phyloP scores from a whole-genome alignment of 805 yeast genomes.

The Ogataea pini region DNA sequence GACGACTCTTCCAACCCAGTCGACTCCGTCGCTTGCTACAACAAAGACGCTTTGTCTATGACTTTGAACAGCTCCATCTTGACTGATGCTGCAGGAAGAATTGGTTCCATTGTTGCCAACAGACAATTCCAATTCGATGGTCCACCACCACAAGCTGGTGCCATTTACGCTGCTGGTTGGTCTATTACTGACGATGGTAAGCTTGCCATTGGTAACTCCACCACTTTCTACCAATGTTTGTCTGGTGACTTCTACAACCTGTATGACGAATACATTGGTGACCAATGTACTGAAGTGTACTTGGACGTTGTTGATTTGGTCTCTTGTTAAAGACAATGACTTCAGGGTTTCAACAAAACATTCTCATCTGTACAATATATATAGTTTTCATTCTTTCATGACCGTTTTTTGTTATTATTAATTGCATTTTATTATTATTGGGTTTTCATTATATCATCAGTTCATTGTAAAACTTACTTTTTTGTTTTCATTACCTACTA shows the following conservation, averaged over 20 bases:
- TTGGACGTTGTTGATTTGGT: constrained; percentile 48
- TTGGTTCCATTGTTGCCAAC: constrained; percentile 62
- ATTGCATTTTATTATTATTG: constrained; percentile 16
- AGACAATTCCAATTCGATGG: constrained; percentile 68
- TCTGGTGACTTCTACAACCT: constrained; percentile 62
- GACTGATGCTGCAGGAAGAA: constrained; percentile 49
- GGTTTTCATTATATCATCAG: constrained; percentile 14
- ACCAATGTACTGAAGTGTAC: constrained; percentile 48
- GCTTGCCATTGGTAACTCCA: constrained; percentile 52
- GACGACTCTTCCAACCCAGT: constrained; percentile 35
- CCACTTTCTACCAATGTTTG: constrained; percentile 53
- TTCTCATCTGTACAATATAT: constrained; percentile 17
- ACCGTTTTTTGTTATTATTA: constrained; percentile 16
- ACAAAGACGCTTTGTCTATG: constrained; percentile 44
- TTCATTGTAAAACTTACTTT: background rate
- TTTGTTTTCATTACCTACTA: background rate
- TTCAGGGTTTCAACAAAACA: background rate
- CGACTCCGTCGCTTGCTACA: constrained; percentile 37
- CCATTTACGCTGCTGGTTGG: constrained; percentile 56
- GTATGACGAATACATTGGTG: constrained; percentile 50
- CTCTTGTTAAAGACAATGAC: constrained; percentile 27
- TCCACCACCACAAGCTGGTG: constrained; percentile 65
- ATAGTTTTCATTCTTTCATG: constrained; percentile 17
- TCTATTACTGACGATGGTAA: constrained; percentile 45
- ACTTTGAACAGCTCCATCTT: constrained; percentile 43